Percentiles rank a stretch among this genome's conserved stretches.
phyloP scores from a whole-genome alignment of 148 eudicot species.

The Silene latifolia region DNA sequence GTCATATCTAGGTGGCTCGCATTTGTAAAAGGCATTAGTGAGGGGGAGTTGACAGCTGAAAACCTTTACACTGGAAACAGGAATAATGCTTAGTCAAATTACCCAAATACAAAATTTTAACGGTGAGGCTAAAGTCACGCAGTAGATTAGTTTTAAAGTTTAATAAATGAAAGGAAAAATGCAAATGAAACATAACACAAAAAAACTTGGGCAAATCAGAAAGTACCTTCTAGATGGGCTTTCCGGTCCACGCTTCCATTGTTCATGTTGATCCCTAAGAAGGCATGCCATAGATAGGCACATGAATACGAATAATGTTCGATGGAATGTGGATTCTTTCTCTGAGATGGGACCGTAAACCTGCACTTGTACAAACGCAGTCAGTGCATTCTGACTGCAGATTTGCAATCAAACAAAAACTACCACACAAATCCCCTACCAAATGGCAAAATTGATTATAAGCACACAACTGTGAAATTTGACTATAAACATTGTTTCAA shows the following conservation, averaged over 20 bases:
- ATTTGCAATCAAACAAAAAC: no score
- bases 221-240: constrained; percentile 62
- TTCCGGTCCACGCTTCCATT: constrained; percentile 61
- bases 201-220: not conserved
- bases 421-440: no score
- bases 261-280: constrained; percentile 81
- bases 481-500: no score
- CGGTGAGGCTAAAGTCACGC: not conserved
- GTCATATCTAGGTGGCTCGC: constrained; percentile 48
- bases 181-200: not conserved
- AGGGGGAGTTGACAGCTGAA: constrained; percentile 71
- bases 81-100: not conserved
- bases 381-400: no score
- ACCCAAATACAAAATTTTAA: not conserved
- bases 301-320: constrained; percentile 73
- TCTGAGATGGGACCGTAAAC: constrained; percentile 68
- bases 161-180: not conserved
- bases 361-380: constrained; percentile 25
- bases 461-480: no score
- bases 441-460: no score
- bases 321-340: constrained; percentile 67
- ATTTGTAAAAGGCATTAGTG: constrained; percentile 59
- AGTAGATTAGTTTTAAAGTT: not conserved
- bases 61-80: constrained; percentile 63
- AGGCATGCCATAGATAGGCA: constrained; percentile 80